Evolutionary conservation across 2,329 filamentous ascomycete genomes (phyloP), one percentile per base, ranked within the genome.

Genomic region (Teratosphaeria gauchensis): DNA sequence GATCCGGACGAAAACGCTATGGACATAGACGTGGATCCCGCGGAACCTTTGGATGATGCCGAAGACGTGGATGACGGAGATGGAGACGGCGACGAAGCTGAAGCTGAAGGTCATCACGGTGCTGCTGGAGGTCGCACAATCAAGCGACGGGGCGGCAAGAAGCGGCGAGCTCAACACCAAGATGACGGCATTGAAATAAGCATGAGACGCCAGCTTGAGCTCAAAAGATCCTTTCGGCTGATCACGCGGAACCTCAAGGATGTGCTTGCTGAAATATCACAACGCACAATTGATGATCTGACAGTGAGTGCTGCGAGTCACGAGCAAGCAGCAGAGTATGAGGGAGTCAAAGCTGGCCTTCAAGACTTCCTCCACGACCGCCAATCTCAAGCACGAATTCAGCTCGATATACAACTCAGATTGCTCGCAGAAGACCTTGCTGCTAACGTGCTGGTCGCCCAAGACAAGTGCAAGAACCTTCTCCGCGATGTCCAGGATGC

Each of bases 161-260:
- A 77, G 61, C 71, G 77, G 53, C 72, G 78, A 67, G 77, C 77
- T 61, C 75, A 75, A 56, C 76, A 80, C 72, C 65, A 75, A 56
- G 73, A 76, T 64, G 67, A 73, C 51, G 73, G 74, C 56, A 70
- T 80, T 54, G 78, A 80, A 66, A 72, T 74, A 16, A 73, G 76
- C 58, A 69, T 80, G 63, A 73, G 77, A 56, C 84, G 87, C 57
- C 83, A 86, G 69, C 79, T 86, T 64, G 81, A 87, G 65, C 77
- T 89, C 65, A 86, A 86, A 71, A 82, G 83, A 58, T 78, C 78
- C 28, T 89, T 83, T 71, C 79, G 83, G n/a, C 76, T 80, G 59
- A 80, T 89, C 56, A 80, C 83, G 59, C 80, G 82, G 64, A 78
- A 81, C 32, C 73, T 88, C 65, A 88, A 87, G 71, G 82, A 82